Conservation (phyloP, 1,139 yeast species). For the Suhomyces bolitotheri region DNA sequence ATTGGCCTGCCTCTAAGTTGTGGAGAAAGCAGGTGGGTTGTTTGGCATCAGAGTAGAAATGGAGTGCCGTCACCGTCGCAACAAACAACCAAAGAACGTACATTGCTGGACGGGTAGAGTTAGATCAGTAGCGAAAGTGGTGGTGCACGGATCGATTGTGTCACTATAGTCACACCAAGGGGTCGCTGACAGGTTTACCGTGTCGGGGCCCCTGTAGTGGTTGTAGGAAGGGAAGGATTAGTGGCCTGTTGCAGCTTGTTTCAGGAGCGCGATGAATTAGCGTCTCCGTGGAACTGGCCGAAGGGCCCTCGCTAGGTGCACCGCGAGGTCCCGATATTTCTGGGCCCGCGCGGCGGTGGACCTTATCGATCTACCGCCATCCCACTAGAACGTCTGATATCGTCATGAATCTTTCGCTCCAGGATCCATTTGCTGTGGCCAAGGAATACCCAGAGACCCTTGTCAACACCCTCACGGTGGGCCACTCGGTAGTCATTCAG, state of each 20-base stretch:
- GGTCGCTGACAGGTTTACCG: too few relatives aligned
- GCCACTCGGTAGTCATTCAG: constrained; percentile 73
- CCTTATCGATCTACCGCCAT: background rate
- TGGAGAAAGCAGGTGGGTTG: constrained; percentile 65
- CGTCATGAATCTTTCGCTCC: constrained; percentile 74
- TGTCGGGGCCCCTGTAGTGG: background rate
- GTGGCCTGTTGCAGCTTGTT: background rate
- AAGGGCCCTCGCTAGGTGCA: background rate
- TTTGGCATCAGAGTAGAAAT: constrained; percentile 60
- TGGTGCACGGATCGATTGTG: too few relatives aligned
- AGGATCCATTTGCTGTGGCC: constrained; percentile 90
- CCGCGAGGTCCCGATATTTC: background rate
- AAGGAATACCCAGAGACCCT: constrained; percentile 90
- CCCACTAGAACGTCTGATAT: background rate
- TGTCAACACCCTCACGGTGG: constrained; percentile 61
- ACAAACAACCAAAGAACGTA: background rate
- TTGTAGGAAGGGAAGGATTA: background rate
- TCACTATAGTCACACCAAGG: too few relatives aligned
- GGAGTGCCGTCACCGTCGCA: constrained; percentile 16
- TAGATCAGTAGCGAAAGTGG: too few relatives aligned
- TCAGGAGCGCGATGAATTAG: too few relatives aligned
- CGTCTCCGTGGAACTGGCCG: too few relatives aligned
- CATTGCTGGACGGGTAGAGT: too few relatives aligned
- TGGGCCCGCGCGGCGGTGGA: background rate
- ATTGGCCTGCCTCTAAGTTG: constrained; percentile 59